Base-by-base conservation (phyloP, 257 asterid genomes). In the Solanum ossicruentum region DNA sequence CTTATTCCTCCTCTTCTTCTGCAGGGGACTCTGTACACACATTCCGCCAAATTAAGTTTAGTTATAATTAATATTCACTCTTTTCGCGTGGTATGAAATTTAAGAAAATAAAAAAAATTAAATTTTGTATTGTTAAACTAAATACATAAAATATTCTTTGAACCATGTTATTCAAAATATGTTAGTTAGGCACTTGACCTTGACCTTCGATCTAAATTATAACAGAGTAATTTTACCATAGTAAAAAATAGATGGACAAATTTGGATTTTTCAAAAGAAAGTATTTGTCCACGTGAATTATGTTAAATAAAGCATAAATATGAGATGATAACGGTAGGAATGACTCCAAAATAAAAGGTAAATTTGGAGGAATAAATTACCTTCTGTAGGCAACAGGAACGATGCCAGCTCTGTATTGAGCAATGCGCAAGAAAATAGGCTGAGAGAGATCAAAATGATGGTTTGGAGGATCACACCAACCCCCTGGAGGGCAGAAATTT, bases 401-500 rank as follows among this genome's bases (percentile, higher is more conserved):
- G 32, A 95, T 89, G 80, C 99, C 99, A 11, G 99, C 97, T 54
- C 88, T 88, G 18, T 94, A 95, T 21, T 91, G 95, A 12, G 99
- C 99, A 56, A 95, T 95, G 10, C 86, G 93, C 1, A 93, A 88
- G 75, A 93, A 95, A 61, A 94, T 92, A 5, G 98, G 99, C 84
- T 94, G 89, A 5, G 98, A 85, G 75, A 95, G 97, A 82, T 95
- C 99, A 83, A 95, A 94, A 92, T 95, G 99, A 84, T 91, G 98
- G 92, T 93, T 89, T 20, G 99, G 99, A 4, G 98, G 97, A 3
- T 90, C 98, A 12, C 99, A 95, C 97, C 99, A 94, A 0, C 99
- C 98, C 0, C 98, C 98, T 1, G 99, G 99, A 0, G 99, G 98
- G 91, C 99, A 95, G 92, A 94, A 95, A 70, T 95, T 95, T 45